Evolutionary conservation across 2,329 filamentous ascomycete genomes (phyloP).

Genomic region (Pyrenophora teres): DNA sequence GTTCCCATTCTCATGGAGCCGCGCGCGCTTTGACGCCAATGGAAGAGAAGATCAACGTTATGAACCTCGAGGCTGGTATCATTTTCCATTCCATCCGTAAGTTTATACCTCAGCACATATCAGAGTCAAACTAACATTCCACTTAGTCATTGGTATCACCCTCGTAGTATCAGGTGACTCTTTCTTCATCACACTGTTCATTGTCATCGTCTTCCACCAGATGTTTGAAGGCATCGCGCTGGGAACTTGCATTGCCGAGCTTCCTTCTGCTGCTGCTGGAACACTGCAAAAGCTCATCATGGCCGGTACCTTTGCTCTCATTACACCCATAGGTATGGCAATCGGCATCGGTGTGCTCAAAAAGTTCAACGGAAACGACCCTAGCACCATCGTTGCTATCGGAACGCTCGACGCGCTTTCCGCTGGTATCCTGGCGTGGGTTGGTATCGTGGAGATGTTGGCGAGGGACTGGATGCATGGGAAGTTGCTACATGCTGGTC

Average conservation of each 20-base stretch:
- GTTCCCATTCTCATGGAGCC: conserved; percentile 28
- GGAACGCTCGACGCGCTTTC: conserved; percentile 75
- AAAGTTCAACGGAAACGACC: conserved; percentile 74
- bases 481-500: conserved; percentile 56
- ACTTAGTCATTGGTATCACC: conserved; percentile 65
- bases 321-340: conserved; percentile 79
- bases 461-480: conserved; percentile 71
- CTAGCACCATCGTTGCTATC: conserved; percentile 69
- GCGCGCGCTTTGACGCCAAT: conserved; percentile 25
- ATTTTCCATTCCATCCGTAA: conserved; percentile 74
- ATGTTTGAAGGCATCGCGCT: conserved; percentile 79
- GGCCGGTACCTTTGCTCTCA: conserved; percentile 67
- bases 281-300: conserved; percentile 62
- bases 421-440: conserved; percentile 79
- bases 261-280: conserved; percentile 50
- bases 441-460: conserved; percentile 80
- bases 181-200: conserved; percentile 57
- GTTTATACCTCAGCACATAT: conserved; percentile 26
- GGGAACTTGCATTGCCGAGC: conserved; percentile 69
- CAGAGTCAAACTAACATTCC: neutral
- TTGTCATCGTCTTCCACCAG: conserved; percentile 77
- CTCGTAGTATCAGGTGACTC: conserved; percentile 60
- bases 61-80: conserved; percentile 73
- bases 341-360: conserved; percentile 75
- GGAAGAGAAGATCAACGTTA: conserved; percentile 62